These are phyloP conservation scores for Tylopilus intermedius DNA, from an alignment of 768 basidiomycete species.

Conservation along the genomic window DNA sequence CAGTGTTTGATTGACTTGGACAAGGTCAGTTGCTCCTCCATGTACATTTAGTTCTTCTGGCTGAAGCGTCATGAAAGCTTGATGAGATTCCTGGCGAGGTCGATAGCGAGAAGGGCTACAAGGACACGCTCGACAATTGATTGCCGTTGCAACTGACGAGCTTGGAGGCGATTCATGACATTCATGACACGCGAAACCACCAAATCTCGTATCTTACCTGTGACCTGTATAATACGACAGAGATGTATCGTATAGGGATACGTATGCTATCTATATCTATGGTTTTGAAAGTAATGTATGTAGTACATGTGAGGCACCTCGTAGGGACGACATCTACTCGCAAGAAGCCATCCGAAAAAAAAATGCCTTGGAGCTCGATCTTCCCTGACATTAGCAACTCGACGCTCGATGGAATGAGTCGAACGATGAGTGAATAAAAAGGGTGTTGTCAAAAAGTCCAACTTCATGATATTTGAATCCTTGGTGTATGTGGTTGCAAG, in stretches of 20 bases:
- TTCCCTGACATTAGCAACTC: slow-evolving; percentile 54
- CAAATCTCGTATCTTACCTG: not conserved
- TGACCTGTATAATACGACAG: slow-evolving; percentile 5
- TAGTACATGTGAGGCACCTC: slow-evolving; percentile 49
- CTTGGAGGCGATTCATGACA: not conserved
- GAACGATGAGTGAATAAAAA: slow-evolving; percentile 45
- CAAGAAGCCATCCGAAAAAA: slow-evolving; percentile 49
- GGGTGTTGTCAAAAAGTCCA: slow-evolving; percentile 17
- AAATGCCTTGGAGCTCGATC: slow-evolving; percentile 41
- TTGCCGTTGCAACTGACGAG: not conserved
- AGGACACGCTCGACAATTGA: slow-evolving; percentile 31
- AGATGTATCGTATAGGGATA: slow-evolving; percentile 3
- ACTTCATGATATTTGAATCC: too few relatives aligned
- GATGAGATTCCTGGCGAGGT: slow-evolving; percentile 63
- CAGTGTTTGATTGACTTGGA: slow-evolving; percentile 80
- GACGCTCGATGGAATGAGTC: slow-evolving; percentile 38
- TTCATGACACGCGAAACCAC: not conserved
- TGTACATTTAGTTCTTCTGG: not conserved
- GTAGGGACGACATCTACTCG: slow-evolving; percentile 49
- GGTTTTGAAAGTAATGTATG: not conserved
- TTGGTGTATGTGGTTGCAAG: too few relatives aligned
- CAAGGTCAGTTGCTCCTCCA: slow-evolving; percentile 40
- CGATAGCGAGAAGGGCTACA: slow-evolving; percentile 56
- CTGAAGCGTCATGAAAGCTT: slow-evolving; percentile 30
- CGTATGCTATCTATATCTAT: not conserved